These are phyloP conservation scores for Rosa lucieae DNA, from an alignment of 306 rosid species.

Conservation along the genomic window DNA sequence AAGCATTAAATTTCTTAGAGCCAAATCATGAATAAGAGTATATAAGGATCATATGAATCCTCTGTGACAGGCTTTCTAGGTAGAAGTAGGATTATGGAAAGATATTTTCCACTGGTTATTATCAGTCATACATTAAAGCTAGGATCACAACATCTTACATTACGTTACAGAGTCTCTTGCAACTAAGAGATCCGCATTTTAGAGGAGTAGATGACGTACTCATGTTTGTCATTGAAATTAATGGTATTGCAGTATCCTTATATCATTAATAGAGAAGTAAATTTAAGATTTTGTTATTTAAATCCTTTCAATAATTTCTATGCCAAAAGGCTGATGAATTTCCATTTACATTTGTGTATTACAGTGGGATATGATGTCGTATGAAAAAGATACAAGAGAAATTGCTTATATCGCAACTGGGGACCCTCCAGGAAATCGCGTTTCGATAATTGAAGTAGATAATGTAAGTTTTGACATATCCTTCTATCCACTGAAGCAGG, in stretches of 20 bases:
- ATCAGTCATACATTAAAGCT: neutral
- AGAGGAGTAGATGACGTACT: neutral
- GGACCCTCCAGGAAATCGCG: conserved; percentile 36
- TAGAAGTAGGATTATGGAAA: neutral
- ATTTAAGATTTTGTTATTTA: no score
- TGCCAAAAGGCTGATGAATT: neutral
- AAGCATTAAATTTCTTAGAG: neutral
- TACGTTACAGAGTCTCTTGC: neutral
- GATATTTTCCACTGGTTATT: neutral
- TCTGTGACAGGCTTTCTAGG: neutral
- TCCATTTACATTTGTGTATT: neutral
- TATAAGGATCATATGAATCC: neutral
- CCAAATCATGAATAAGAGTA: neutral
- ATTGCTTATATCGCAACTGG: conserved; percentile 33
- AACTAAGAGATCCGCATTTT: neutral
- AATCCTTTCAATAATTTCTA: neutral
- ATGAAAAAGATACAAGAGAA: conserved; percentile 18
- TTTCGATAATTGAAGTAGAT: conserved; percentile 42
- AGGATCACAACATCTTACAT: neutral
- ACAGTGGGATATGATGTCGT: neutral
- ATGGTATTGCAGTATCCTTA: neutral
- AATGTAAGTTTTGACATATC: conserved; percentile 29
- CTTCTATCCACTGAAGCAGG: no score
- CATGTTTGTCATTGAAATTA: neutral
- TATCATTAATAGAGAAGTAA: neutral